phyloP scores from a whole-genome alignment of 495 filamentous ascomycete species.

The Trichoderma orchidacearum region DNA sequence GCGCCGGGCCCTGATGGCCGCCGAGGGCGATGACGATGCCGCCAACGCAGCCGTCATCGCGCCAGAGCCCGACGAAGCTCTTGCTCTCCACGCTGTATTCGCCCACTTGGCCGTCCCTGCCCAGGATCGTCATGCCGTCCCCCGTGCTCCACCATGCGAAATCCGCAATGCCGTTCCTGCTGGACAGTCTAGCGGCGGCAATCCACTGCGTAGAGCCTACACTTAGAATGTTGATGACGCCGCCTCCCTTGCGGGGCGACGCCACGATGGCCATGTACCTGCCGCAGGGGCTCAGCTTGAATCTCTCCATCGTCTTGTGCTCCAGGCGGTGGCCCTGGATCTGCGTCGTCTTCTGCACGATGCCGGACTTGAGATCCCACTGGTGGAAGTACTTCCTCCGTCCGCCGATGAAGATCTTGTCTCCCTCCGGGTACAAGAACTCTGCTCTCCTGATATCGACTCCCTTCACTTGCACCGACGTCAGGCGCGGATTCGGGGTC shows the following conservation, averaged over 20 bases:
- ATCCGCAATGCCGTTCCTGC: slow-evolving; percentile 69
- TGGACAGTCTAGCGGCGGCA: slow-evolving; percentile 67
- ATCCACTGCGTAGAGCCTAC: slow-evolving; percentile 80
- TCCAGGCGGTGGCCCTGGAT: slow-evolving; percentile 73
- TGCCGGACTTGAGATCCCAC: slow-evolving; percentile 76
- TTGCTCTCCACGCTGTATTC: slow-evolving; percentile 62
- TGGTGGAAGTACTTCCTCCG: slow-evolving; percentile 84
- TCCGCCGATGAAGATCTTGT: slow-evolving; percentile 71
- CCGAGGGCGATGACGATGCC: slow-evolving; percentile 71
- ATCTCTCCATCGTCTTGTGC: slow-evolving; percentile 80
- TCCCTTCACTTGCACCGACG: slow-evolving; percentile 70
- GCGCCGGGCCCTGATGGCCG: slow-evolving; percentile 38
- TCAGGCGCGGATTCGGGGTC: slow-evolving; percentile 70
- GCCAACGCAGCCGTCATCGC: slow-evolving; percentile 79
- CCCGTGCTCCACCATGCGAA: slow-evolving; percentile 84
- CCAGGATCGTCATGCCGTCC: slow-evolving; percentile 59
- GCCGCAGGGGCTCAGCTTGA: slow-evolving; percentile 76
- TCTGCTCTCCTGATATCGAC: slow-evolving; percentile 70
- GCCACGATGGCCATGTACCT: slow-evolving; percentile 71
- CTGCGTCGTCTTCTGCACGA: slow-evolving; percentile 60
- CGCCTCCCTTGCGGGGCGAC: slow-evolving; percentile 66
- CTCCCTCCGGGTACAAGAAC: slow-evolving; percentile 48
- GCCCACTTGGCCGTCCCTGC: slow-evolving; percentile 82
- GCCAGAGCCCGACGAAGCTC: slow-evolving; percentile 66
- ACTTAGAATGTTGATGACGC: slow-evolving; percentile 74